phyloP scores from a whole-genome alignment of 305 asterid genomes.

The Ilex paraguariensis region DNA sequence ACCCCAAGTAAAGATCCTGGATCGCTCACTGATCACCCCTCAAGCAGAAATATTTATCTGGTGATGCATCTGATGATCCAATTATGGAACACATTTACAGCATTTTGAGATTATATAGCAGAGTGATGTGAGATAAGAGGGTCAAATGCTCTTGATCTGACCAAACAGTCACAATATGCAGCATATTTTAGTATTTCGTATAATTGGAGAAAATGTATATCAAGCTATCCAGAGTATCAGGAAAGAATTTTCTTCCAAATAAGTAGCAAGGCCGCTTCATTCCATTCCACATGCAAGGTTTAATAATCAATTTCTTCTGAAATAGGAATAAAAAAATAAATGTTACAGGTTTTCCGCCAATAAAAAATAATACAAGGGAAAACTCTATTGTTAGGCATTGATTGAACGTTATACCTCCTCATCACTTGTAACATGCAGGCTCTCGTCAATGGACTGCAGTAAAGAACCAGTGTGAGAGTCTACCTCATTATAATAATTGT shows the following conservation, averaged over 20 bases:
- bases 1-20: too few relatives aligned
- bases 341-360: neutral
- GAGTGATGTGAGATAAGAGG: too few relatives aligned
- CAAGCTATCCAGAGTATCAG: conserved; percentile 1
- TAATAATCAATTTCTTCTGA: neutral
- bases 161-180: neutral
- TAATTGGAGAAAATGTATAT: neutral
- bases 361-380: neutral
- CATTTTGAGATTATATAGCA: too few relatives aligned
- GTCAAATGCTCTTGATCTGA: neutral
- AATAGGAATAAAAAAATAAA: neutral
- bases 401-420: neutral
- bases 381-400: neutral
- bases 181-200: neutral
- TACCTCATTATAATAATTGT: neutral
- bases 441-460: neutral
- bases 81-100: too few relatives aligned
- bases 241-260: conserved; percentile 3
- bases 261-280: neutral
- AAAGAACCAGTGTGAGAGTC: neutral
- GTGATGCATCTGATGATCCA: too few relatives aligned
- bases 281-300: conserved; percentile 6
- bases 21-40: too few relatives aligned
- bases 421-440: neutral
- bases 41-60: too few relatives aligned